These are phyloP conservation scores for Trichosporon sp. DNA, from an alignment of 1,284 basidiomycete species.

Conservation along the genomic window DNA sequence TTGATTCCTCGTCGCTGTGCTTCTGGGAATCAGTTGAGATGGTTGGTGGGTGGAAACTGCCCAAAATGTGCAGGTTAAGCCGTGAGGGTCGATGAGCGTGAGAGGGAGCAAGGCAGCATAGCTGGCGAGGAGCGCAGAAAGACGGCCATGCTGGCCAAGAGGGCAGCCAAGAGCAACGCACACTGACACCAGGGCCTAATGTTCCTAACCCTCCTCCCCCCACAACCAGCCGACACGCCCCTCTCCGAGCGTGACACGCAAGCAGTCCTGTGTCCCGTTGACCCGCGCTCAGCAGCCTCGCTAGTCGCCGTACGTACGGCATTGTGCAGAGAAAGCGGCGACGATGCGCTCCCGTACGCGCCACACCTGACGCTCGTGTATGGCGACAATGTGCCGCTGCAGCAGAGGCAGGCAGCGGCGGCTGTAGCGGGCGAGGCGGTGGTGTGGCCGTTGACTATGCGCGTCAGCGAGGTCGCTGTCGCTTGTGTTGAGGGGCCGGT, in stretches of 20 bases:
- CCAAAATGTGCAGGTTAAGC: too few species aligned
- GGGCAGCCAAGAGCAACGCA: too few species aligned
- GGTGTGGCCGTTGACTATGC: background rate
- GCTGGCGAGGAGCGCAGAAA: too few species aligned
- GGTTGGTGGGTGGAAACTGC: too few species aligned
- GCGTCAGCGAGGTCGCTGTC: background rate
- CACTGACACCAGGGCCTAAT: background rate
- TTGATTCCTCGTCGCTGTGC: too few species aligned
- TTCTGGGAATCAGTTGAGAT: too few species aligned
- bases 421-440: background rate
- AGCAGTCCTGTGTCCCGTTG: background rate
- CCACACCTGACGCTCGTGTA: background rate
- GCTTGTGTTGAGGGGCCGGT: background rate
- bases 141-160: too few species aligned
- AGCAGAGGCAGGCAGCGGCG: background rate
- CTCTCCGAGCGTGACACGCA: background rate
- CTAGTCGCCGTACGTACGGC: background rate
- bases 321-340: background rate
- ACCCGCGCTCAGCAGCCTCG: background rate
- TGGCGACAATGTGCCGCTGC: background rate
- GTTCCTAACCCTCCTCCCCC: background rate
- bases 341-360: background rate
- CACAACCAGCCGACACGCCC: background rate
- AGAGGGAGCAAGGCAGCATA: too few species aligned
- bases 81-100: too few species aligned